A percentile compares a stretch with the other conserved stretches of the same genome.
Evolutionary conservation across 2,329 filamentous ascomycete genomes (phyloP).

Genomic region (Microdochium nivale): DNA sequence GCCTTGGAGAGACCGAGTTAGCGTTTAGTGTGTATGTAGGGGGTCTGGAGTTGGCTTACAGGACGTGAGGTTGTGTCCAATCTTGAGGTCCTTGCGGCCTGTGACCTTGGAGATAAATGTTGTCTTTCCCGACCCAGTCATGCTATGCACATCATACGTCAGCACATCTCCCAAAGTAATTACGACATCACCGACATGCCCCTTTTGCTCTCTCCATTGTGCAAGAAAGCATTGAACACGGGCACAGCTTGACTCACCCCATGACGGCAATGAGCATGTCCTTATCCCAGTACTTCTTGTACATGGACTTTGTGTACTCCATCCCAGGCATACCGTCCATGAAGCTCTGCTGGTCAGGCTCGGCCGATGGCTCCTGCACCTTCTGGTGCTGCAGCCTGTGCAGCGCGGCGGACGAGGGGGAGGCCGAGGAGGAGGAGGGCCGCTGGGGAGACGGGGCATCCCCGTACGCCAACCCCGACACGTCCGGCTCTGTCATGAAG

Average conservation of each 20-base stretch:
- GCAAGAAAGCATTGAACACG: no score
- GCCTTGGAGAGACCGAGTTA: conserved; percentile 8
- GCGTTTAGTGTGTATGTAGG: not conserved
- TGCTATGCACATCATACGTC: conserved; percentile 8
- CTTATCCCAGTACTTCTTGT: conserved; percentile 5
- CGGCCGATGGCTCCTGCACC: not conserved
- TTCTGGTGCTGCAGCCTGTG: no score
- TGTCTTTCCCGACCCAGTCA: conserved; percentile 28
- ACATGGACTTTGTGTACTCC: conserved; percentile 5
- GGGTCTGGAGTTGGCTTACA: conserved; percentile 10
- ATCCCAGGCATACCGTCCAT: not conserved
- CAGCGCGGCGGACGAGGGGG: no score
- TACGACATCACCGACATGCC: no score
- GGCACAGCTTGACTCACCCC: conserved; percentile 6
- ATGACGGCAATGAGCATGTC: conserved; percentile 13
- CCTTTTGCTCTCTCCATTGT: no score
- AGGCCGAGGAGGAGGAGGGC: no score
- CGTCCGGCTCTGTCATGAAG: not conserved
- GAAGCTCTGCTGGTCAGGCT: not conserved
- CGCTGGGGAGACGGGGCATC: not conserved
- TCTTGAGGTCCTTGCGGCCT: conserved; percentile 18
- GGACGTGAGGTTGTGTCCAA: conserved; percentile 23
- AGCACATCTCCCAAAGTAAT: no score
- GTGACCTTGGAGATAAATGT: conserved; percentile 26
- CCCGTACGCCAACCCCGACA: not conserved